Evolutionary conservation across 305 asterid species (phyloP).

Genomic region (Plantago coronopus): DNA sequence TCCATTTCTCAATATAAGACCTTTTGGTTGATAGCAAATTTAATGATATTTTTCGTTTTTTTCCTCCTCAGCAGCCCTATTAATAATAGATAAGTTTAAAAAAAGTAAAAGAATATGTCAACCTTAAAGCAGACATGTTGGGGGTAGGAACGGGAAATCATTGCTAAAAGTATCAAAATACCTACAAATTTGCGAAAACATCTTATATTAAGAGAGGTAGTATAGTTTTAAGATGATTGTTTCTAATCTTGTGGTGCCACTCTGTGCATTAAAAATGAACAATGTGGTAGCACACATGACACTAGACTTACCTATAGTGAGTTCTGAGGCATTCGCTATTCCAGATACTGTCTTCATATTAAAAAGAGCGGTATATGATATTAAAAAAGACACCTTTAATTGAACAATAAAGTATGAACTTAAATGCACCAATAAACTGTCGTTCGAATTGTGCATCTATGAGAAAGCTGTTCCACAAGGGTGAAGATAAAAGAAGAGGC

Average conservation of each 20-base stretch:
- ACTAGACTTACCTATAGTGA: slow-evolving; percentile 7
- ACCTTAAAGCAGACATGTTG: no score
- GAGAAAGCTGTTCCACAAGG: slow-evolving; percentile 7
- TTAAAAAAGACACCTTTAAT: neutral
- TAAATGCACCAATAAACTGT: neutral
- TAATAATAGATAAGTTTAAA: no score
- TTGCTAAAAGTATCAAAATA: no score
- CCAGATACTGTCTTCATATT: slow-evolving; percentile 4
- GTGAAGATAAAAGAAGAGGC: slow-evolving; percentile 19
- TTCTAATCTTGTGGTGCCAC: neutral
- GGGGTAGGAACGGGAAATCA: no score
- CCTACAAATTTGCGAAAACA: no score
- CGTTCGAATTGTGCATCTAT: neutral
- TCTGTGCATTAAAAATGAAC: no score
- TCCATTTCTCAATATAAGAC: neutral
- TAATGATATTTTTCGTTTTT: no score
- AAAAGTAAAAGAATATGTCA: no score
- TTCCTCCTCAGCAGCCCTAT: no score
- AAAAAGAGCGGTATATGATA: neutral
- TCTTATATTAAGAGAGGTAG: no score
- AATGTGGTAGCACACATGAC: neutral
- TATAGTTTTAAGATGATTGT: neutral
- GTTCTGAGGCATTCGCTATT: slow-evolving; percentile 3
- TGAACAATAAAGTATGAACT: neutral
- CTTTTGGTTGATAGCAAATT: no score